phyloP scores from a whole-genome alignment of 1,139 yeast species.

The Candida buenavistaensis region DNA sequence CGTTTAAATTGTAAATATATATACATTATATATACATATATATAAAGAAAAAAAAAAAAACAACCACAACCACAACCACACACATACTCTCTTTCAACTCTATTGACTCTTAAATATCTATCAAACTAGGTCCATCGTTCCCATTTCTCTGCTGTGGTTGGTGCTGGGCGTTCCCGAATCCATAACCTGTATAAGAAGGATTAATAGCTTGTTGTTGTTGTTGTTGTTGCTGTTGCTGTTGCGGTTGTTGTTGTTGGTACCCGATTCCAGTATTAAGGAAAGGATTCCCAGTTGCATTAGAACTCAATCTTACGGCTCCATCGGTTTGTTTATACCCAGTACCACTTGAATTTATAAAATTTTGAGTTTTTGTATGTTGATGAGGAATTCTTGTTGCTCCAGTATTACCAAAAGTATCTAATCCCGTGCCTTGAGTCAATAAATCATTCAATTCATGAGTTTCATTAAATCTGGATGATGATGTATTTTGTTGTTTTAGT shows the following conservation, averaged over 20 bases:
- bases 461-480: constrained; percentile 47
- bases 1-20: constrained; percentile 20
- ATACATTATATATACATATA: constrained; percentile 1
- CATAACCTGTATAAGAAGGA: constrained; percentile 79
- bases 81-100: too few relatives aligned
- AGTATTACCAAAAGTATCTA: constrained; percentile 94
- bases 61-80: too few relatives aligned
- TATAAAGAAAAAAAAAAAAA: constrained; percentile 1
- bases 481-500: constrained; percentile 22
- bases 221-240: constrained; percentile 16
- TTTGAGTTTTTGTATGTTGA: constrained; percentile 82
- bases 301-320: constrained; percentile 37
- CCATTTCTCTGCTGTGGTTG: constrained; percentile 27
- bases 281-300: constrained; percentile 64
- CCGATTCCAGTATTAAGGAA: constrained; percentile 79
- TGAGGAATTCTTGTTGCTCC: constrained; percentile 91
- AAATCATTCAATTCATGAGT: constrained; percentile 74
- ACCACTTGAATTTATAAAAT: constrained; percentile 83
- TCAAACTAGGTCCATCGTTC: constrained; percentile 48
- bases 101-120: constrained; percentile 44
- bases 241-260: constrained; percentile 36
- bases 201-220: constrained; percentile 16
- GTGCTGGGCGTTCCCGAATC: constrained; percentile 74
- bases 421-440: constrained; percentile 84
- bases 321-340: constrained; percentile 68